phyloP scores from a whole-genome alignment of 805 yeast genomes.

The Nakazawaea pomicola region DNA sequence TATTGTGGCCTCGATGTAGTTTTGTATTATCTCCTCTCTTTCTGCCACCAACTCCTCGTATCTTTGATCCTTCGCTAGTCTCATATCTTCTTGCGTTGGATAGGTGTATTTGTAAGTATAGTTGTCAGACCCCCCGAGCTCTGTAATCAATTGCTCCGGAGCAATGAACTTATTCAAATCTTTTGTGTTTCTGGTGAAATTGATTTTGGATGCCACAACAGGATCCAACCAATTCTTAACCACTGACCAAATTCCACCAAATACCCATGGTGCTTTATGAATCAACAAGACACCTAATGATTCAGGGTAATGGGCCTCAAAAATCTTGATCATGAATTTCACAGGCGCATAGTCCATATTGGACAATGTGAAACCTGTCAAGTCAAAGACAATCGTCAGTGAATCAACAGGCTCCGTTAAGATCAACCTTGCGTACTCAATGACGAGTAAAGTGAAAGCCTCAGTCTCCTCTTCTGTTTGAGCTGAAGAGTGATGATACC shows the following conservation, averaged over 20 bases:
- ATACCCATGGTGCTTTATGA: slow-evolving; percentile 96
- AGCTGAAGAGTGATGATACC: slow-evolving; percentile 63
- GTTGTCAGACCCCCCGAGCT: slow-evolving; percentile 69
- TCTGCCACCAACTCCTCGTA: slow-evolving; percentile 40
- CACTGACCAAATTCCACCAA: slow-evolving; percentile 90
- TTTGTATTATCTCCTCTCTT: slow-evolving; percentile 48
- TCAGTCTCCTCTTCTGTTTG: slow-evolving; percentile 70
- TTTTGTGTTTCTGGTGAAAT: slow-evolving; percentile 65
- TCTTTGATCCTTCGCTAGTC: slow-evolving; percentile 38
- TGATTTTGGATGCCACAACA: slow-evolving; percentile 87
- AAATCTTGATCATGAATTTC: slow-evolving; percentile 80
- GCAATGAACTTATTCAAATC: slow-evolving; percentile 67
- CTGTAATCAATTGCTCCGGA: slow-evolving; percentile 54
- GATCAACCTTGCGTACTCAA: slow-evolving; percentile 78
- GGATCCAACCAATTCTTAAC: slow-evolving; percentile 95
- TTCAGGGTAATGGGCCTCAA: slow-evolving; percentile 97
- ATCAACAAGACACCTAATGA: slow-evolving; percentile 78
- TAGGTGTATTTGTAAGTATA: slow-evolving; percentile 53
- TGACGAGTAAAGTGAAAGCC: slow-evolving; percentile 65
- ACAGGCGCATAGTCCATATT: slow-evolving; percentile 94
- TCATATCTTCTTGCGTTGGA: slow-evolving; percentile 60
- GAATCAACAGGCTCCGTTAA: slow-evolving; percentile 73
- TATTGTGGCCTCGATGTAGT: slow-evolving; percentile 60
- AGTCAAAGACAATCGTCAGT: slow-evolving; percentile 80
- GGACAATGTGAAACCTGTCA: slow-evolving; percentile 78